Percentiles rank a stretch among this genome's conserved stretches.
Conservation (phyloP, 495 filamentous ascomycete species). For the Polyplosphaeria fusca region DNA sequence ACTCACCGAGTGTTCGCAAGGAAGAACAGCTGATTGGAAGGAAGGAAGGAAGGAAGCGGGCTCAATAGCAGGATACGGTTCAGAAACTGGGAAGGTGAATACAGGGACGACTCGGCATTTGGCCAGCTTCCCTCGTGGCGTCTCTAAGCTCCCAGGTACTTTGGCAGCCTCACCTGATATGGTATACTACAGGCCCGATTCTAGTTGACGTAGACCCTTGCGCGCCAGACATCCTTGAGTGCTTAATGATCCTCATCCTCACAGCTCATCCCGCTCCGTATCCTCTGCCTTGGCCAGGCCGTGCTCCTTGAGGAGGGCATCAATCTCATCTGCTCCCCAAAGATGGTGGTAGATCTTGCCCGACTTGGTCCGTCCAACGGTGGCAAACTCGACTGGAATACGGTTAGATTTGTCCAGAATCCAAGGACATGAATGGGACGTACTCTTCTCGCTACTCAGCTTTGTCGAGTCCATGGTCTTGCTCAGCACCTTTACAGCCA, state of each 20-base stretch:
- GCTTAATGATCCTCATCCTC: background rate
- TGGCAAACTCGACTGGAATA: slow-evolving; percentile 88
- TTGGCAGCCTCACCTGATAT: slow-evolving; percentile 11
- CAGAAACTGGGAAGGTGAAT: no score
- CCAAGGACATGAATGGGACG: slow-evolving; percentile 29
- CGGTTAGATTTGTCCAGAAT: slow-evolving; percentile 17
- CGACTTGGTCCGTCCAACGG: slow-evolving; percentile 88
- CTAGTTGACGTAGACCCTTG: background rate
- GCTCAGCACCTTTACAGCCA: slow-evolving; percentile 98
- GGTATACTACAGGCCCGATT: slow-evolving; percentile 16
- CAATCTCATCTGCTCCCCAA: slow-evolving; percentile 97
- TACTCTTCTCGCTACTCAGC: slow-evolving; percentile 98
- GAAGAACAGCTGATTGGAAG: background rate
- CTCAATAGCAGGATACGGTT: no score
- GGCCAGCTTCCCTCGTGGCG: no score
- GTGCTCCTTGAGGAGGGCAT: slow-evolving; percentile 87
- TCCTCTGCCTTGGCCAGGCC: slow-evolving; percentile 69
- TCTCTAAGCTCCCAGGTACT: background rate
- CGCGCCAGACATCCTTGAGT: background rate
- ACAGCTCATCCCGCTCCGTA: slow-evolving; percentile 17
- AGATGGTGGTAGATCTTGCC: slow-evolving; percentile 97
- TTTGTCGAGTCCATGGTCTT: slow-evolving; percentile 99
- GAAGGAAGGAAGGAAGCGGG: background rate
- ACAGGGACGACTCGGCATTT: no score
- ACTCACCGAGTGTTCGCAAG: background rate